These are phyloP conservation scores for Rhynchosporium graminicola DNA, from an alignment of 2,329 filamentous ascomycete species.

Conservation along the genomic window DNA sequence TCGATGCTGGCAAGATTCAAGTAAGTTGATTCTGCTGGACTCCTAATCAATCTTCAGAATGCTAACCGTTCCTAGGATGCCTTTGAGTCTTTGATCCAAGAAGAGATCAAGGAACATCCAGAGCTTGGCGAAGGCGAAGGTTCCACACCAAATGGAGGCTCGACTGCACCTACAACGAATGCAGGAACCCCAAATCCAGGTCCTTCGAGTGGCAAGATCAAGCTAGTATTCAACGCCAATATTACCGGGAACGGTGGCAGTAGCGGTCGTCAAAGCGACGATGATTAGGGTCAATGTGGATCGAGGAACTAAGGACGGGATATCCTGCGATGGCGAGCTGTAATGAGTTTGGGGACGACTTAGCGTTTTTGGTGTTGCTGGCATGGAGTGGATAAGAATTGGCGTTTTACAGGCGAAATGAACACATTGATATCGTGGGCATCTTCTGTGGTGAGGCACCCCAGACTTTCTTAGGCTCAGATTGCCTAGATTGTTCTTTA, in stretches of 20 bases:
- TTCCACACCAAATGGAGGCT: slow-evolving; percentile 39
- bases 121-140: slow-evolving; percentile 58
- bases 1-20: slow-evolving; percentile 91
- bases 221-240: slow-evolving; percentile 59
- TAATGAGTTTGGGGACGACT: not conserved
- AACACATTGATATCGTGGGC: slow-evolving; percentile 7
- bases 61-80: slow-evolving; percentile 53
- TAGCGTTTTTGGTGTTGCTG: slow-evolving; percentile 14
- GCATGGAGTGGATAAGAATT: slow-evolving; percentile 17
- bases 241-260: slow-evolving; percentile 44
- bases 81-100: slow-evolving; percentile 55
- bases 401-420: slow-evolving; percentile 18
- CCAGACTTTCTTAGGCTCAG: slow-evolving; percentile 16
- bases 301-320: not conserved
- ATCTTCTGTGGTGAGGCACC: slow-evolving; percentile 7
- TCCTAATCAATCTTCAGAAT: not conserved
- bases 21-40: slow-evolving; percentile 52
- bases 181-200: slow-evolving; percentile 64
- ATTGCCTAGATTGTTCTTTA: slow-evolving; percentile 40
- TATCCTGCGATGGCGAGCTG: slow-evolving; percentile 1
- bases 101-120: slow-evolving; percentile 54
- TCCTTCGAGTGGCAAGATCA: slow-evolving; percentile 57
- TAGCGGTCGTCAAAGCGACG: slow-evolving; percentile 52
- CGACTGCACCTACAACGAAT: slow-evolving; percentile 54
- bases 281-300: slow-evolving; percentile 37